A percentile compares a stretch with the other conserved stretches of the same genome.
These are phyloP conservation scores for Cladosporium sphaerospermum DNA, from an alignment of 2,329 filamentous ascomycete genomes.

Conservation along the genomic window DNA sequence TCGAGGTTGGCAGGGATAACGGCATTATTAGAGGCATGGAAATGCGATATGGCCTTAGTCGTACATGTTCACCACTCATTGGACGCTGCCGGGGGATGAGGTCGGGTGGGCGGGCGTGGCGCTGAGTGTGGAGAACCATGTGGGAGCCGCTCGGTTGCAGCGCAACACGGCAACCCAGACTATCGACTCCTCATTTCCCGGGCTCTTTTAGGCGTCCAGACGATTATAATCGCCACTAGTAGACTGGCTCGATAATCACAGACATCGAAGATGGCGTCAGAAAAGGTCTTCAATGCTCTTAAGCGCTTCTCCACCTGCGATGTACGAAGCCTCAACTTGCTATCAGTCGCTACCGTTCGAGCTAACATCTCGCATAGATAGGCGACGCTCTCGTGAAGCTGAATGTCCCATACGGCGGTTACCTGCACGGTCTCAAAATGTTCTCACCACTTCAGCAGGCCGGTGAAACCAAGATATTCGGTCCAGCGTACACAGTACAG, in stretches of 20 bases:
- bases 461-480: conserved; percentile 48
- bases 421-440: conserved; percentile 49
- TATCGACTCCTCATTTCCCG: too few relatives aligned
- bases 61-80: too few relatives aligned
- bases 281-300: conserved; percentile 3
- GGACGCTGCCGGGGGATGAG: too few relatives aligned
- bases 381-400: conserved; percentile 49
- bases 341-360: neutral
- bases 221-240: too few relatives aligned
- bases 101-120: too few relatives aligned
- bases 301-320: conserved; percentile 11
- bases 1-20: neutral
- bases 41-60: too few relatives aligned
- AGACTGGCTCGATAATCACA: neutral
- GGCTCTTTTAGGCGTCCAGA: too few relatives aligned
- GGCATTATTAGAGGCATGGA: too few relatives aligned
- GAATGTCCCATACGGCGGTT: conserved; percentile 42
- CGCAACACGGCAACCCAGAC: too few relatives aligned
- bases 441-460: conserved; percentile 49
- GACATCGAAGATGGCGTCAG: neutral
- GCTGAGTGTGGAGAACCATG: too few relatives aligned
- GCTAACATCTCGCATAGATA: conserved; percentile 19
- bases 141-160: too few relatives aligned
- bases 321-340: neutral
- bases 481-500: conserved; percentile 45